Conservation (phyloP, 73 alveolate species). For the Paramecium caudatum region DNA sequence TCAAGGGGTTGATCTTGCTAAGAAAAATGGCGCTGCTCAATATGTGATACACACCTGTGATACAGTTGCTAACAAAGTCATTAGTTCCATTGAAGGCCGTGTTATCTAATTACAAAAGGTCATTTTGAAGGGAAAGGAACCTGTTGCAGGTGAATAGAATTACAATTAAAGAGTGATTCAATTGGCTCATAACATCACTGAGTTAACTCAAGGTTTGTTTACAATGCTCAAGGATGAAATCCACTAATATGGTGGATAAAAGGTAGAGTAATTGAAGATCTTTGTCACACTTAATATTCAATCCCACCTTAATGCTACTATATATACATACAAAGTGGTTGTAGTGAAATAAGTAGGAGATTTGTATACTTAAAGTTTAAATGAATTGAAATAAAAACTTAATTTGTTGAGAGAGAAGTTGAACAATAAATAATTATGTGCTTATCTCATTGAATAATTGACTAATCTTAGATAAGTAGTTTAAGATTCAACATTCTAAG, state of each 20-base stretch:
- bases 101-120: neutral
- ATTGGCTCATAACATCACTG: slow-evolving; percentile 35
- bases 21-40: slow-evolving; percentile 31
- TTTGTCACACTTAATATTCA: slow-evolving; percentile 14
- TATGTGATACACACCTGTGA: slow-evolving; percentile 1
- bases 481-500: neutral
- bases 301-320: slow-evolving; percentile 25
- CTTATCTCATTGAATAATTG: neutral
- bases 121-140: neutral
- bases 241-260: neutral
- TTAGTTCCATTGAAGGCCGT: slow-evolving; percentile 31
- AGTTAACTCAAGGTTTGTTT: slow-evolving; percentile 18
- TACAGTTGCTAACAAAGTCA: slow-evolving; percentile 10
- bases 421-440: neutral
- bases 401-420: neutral
- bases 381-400: neutral
- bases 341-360: neutral
- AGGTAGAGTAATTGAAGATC: neutral
- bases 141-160: neutral
- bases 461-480: neutral
- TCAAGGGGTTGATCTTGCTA: slow-evolving; percentile 39
- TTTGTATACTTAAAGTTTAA: neutral
- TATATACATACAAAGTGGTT: neutral
- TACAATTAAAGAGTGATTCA: slow-evolving; percentile 4
- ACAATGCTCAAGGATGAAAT: neutral